Evolutionary conservation across 2,329 filamentous ascomycete species (phyloP), one percentile per base, ranked within the genome.

Genomic region (Alternaria atra): DNA sequence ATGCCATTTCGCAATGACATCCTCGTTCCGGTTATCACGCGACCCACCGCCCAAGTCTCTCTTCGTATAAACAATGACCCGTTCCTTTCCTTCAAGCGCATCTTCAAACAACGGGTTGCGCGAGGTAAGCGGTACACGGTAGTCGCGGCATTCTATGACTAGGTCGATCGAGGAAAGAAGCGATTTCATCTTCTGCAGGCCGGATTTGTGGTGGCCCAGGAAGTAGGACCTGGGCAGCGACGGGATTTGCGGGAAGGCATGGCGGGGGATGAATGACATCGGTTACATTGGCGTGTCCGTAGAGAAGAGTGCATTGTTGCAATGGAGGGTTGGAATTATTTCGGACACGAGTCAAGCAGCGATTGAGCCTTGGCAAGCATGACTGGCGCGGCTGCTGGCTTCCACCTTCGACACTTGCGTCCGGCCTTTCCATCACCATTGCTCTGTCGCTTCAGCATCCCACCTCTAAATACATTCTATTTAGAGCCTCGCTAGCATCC

Each of bases 61-160:
- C 79, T 98, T 97, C 15, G 95, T 99, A 80, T 97, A 98, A 39
- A 98, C 89, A 68, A 98, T 84, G 67, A 97, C 82, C 63, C 94
- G 87, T 71, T 91, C 85, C 66, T 89, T 89, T 15, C 89, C 90
- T 29, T 88, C 87, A 44, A 98, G 83, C 32, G 88, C 86, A 64
- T 89, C 85, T 75, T 98, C 94, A 69, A 99, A 94, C 46, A 94
- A 82, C 0, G 94, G 94, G 75, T 99, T 99, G 68, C 92, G 89
- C 3, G 92, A 95, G 0, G 93, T 94, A 9, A 98, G 82, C 0
- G 95, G 95, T 0, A 97, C 89, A 48, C 95, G 90, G 76, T 93
- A 93, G 82, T 99, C 95, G 74, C 95, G 91, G 78, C 94, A 97
- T 82, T 99, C 95, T 74, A 99, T 87, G 55, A 99, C 88, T 43